Evolutionary conservation across 768 basidiomycete species (phyloP), one percentile per base, ranked within the genome.

Genomic region (Leucocoprinus leucothites): DNA sequence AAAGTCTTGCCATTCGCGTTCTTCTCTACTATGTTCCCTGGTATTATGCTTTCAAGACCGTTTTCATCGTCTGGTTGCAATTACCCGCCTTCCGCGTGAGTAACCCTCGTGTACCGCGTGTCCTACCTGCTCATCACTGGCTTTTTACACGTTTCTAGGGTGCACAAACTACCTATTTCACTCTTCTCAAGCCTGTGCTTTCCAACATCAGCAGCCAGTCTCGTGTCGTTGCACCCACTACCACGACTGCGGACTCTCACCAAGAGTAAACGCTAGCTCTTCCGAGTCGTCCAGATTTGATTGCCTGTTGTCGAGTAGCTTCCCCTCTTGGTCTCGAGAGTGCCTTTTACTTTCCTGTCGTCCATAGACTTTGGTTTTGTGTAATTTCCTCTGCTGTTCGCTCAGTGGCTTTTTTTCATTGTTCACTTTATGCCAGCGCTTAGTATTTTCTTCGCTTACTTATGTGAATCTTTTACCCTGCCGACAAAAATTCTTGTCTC

Each of bases 1-100:
- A 98, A 75, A 87, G 83, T 65, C 80, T 96, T 63, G 91, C 90
- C 50, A 77, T 91, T 60, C 83, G 89, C 49, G 57, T 89, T 58
- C 82, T 97, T 57, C 85, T 98, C 61, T 93, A 95, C 78, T 98
- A 94, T 67, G 66, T 94, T 63, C 91, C 94, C 42, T 94, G 93
- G 89, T 98, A 96, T 71, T 97, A 87, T 68, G 86, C 89, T 43
- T 82, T 93, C 81, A 98, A 97, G 87, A 91, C 88, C 48, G 56
- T 85, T 56, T 92, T 94, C 78, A 86, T 94, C 69, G 70, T 96
- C 64, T 98, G 91, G 91, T 84, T 96, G 66, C 91, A 94, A 76
- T 84, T 93, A 54, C 87, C 90, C 40, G 83, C 79, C 36, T 85
- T 89, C 77, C 87, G 86, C 67, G 91, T 92, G 74, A 69, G 90